Evolutionary conservation across 768 basidiomycete genomes (phyloP), one percentile per base, ranked within the genome.

Genomic region (Cubamyces lactineus): DNA sequence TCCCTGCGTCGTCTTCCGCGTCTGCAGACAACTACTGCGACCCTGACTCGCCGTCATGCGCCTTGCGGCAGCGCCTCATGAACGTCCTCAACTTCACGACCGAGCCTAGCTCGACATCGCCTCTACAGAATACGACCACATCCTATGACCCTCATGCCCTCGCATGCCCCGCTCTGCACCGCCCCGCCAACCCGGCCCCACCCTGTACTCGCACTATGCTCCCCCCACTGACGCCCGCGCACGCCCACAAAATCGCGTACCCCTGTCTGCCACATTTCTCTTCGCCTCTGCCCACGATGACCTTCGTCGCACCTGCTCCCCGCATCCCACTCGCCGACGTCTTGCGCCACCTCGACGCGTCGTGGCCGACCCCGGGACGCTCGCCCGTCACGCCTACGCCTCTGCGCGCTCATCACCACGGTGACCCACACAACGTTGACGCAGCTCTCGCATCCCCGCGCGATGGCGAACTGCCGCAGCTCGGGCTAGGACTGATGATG

Each of bases 271-370:
- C 53, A 19, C 42, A 17, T 19, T 23, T 34, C 34, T 34, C 51
- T 28, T 54, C 62, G 7, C 45, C 56, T 45, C 46, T 58, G 45
- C 46, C 43, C 34, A 30, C 62, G 28, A 57, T 63, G 62, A 41
- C 56, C 26, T 58, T 61, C 51, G 56, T 51, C 39, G 59, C 50
- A 1, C 63, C 60, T 2, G 51, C 55, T 2, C 54, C 53, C 15
- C 59, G 63, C 12, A n/a, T 51, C 15, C 60, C 58, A 7, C 54
- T 59, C 45, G 52, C 55, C 19, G 57, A 62, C 9, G 52, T 57
- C 38, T 47, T 62, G 12, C 53, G 43, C 49, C 39, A 53, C 42
- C 53, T 49, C 47, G 48, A 42, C 59, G 51, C 47, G 21, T 45
- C 54, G 21, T 45, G 56, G 51, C 57, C 50, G 50, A 39, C 62